phyloP scores from a whole-genome alignment of 2,329 filamentous ascomycete genomes.

The Colletotrichum sp. region DNA sequence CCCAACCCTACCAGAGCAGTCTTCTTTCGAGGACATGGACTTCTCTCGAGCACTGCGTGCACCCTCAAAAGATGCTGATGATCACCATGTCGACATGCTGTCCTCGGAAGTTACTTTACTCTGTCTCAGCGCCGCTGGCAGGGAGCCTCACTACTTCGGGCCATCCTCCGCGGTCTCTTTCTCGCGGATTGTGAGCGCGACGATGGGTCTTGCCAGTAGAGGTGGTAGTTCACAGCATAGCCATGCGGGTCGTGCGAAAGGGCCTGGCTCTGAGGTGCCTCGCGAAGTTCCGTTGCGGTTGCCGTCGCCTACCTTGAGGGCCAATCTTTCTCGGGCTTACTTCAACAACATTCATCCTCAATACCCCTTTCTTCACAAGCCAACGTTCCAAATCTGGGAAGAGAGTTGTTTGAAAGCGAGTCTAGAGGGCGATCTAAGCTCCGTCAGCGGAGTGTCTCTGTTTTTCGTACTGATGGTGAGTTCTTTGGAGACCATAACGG shows the following conservation, averaged over 20 bases:
- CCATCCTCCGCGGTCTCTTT: conserved; percentile 38
- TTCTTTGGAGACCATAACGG: rapidly evolving
- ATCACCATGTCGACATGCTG: conserved; percentile 21
- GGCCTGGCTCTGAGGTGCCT: not conserved
- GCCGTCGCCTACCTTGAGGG: conserved; percentile 16
- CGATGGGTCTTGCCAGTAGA: conserved; percentile 21
- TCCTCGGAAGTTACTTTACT: conserved; percentile 35
- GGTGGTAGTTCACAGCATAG: conserved; percentile 13
- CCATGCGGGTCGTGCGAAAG: not conserved
- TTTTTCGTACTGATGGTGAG: conserved; percentile 26
- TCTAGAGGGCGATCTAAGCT: not conserved
- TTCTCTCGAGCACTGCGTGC: not conserved
- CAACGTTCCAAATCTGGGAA: conserved; percentile 36
- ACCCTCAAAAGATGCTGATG: not conserved
- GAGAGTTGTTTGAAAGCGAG: conserved; percentile 22
- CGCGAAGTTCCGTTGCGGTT: conserved; percentile 11
- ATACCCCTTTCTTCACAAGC: conserved; percentile 40
- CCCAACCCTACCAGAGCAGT: not conserved
- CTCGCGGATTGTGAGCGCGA: conserved; percentile 29
- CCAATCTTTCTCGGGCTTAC: conserved; percentile 32
- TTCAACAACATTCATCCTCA: conserved; percentile 41
- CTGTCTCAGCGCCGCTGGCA: conserved; percentile 32
- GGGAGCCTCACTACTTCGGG: conserved; percentile 41
- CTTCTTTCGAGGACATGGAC: not conserved
- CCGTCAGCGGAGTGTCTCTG: not conserved